Evolutionary conservation across 2,329 filamentous ascomycete genomes (phyloP).

Genomic region (Leptographium flavum): DNA sequence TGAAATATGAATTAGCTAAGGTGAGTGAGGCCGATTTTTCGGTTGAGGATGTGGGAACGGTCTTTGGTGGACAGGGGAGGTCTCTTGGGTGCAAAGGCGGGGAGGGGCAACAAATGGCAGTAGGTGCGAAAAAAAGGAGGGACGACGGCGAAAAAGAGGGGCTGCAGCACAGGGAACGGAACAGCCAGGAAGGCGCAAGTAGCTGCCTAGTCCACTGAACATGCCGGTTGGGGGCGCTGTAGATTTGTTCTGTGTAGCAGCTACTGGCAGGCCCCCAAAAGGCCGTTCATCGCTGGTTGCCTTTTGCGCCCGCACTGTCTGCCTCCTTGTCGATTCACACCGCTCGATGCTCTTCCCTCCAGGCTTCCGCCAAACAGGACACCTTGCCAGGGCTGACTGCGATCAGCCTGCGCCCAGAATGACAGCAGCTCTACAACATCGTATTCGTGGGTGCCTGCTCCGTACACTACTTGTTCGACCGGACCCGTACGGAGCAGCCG

Average conservation of each 20-base stretch:
- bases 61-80: background rate
- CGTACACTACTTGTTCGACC: too few species aligned
- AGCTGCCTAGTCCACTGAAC: background rate
- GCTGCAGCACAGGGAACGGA: background rate
- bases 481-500: too few species aligned
- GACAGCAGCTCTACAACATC: too few species aligned
- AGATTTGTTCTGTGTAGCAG: background rate
- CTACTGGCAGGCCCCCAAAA: too few species aligned
- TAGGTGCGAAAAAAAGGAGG: background rate
- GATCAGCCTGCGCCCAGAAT: too few species aligned
- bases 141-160: constrained; percentile 5
- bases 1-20: constrained; percentile 7
- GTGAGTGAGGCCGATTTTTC: constrained; percentile 8
- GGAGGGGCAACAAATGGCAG: background rate
- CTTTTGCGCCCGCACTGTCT: too few species aligned
- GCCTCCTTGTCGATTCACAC: too few species aligned
- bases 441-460: too few species aligned
- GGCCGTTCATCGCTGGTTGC: too few species aligned
- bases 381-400: too few species aligned
- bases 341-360: too few species aligned
- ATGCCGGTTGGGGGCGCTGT: background rate
- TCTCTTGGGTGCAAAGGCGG: background rate
- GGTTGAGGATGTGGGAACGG: constrained; percentile 7
- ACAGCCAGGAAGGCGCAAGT: constrained; percentile 1
- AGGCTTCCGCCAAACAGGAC: too few species aligned